Conservation (phyloP, 2,329 filamentous ascomycete species). For the Sarocladium kiliense region DNA sequence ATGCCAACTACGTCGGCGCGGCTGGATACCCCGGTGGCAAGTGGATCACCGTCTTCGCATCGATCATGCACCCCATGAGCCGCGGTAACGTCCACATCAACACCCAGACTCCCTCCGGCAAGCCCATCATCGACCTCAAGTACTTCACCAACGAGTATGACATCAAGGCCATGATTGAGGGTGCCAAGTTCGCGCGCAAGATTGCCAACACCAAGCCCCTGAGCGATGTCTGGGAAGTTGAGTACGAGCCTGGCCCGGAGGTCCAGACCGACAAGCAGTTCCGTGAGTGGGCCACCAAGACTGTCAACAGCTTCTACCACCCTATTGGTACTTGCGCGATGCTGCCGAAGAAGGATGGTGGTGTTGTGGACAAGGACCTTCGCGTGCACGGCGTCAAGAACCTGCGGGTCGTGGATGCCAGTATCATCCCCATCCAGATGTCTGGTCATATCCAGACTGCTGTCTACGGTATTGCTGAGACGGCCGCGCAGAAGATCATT, state of each 20-base stretch:
- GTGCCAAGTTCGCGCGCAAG: constrained; percentile 35
- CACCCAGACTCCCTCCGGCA: constrained; percentile 26
- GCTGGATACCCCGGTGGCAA: constrained; percentile 24
- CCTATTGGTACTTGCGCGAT: constrained; percentile 44
- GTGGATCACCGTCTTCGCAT: constrained; percentile 44
- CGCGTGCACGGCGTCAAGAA: constrained; percentile 13
- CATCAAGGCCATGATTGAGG: constrained; percentile 43
- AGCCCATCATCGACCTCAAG: constrained; percentile 44
- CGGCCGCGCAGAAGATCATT: constrained; percentile 11
- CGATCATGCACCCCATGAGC: constrained; percentile 56
- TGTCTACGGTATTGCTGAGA: constrained; percentile 15
- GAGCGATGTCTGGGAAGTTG: constrained; percentile 14
- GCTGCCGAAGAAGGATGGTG: constrained; percentile 36
- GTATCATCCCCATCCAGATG: constrained; percentile 14
- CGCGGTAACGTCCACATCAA: constrained; percentile 53
- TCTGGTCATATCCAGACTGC: constrained; percentile 13
- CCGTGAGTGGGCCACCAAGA: constrained; percentile 25
- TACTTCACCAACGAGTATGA: constrained; percentile 53
- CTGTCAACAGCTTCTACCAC: constrained; percentile 31
- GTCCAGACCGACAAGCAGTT: constrained; percentile 31
- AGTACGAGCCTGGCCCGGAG: constrained; percentile 15
- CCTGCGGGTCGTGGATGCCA: constrained; percentile 14
- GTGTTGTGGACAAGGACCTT: constrained; percentile 17
- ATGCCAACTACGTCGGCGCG: constrained; percentile 24
- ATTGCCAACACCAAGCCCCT: constrained; percentile 32